Conservation (phyloP, 257 asterid genomes). For the Cynanchum wilfordii region DNA sequence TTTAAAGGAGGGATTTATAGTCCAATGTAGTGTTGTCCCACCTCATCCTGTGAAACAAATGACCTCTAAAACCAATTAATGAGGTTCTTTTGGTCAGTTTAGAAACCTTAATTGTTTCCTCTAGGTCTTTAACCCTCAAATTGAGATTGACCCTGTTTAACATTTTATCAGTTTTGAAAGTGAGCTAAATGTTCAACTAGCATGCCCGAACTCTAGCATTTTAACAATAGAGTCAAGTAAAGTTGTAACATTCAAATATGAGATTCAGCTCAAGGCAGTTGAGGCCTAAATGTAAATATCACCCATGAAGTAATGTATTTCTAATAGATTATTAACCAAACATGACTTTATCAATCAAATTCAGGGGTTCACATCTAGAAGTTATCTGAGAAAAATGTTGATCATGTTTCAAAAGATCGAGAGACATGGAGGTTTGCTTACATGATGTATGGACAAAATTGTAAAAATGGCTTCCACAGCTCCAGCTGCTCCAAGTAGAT, state of each 20-base stretch:
- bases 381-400: background rate
- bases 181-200: background rate
- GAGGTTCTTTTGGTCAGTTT: background rate
- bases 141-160: background rate
- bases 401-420: background rate
- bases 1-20: background rate
- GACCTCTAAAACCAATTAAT: background rate
- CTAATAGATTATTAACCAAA: background rate
- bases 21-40: background rate
- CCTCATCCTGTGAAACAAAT: background rate
- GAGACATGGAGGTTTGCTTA: slow-evolving; percentile 20
- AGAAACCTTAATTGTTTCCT: background rate
- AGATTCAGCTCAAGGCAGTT: background rate
- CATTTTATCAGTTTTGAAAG: background rate
- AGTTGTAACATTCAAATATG: background rate
- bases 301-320: background rate
- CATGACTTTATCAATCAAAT: background rate
- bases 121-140: background rate
- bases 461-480: slow-evolving; percentile 89
- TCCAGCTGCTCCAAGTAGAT: slow-evolving; percentile 98
- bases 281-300: background rate
- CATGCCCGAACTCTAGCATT: background rate
- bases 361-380: background rate
- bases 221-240: background rate
- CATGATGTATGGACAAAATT: slow-evolving; percentile 72